A percentile compares a stretch with the other conserved stretches of the same genome.
Conservation (phyloP, 345 rosid genomes). For the Brassica juncea region DNA sequence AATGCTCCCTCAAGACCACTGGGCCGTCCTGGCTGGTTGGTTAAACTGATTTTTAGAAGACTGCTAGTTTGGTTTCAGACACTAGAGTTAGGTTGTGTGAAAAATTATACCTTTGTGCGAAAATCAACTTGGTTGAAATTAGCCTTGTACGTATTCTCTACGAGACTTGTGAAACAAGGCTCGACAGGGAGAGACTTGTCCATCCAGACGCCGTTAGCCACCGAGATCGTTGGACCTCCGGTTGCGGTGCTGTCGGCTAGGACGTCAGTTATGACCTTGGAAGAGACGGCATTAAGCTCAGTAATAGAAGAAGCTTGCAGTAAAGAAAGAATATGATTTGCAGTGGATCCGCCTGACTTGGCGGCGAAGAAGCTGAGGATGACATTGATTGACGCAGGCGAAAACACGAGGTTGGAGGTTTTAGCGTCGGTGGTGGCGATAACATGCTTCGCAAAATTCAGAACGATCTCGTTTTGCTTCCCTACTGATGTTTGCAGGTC, state of each 20-base stretch:
- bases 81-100: not conserved
- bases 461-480: not conserved
- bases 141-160: conserved; percentile 57
- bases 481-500: too few relatives aligned
- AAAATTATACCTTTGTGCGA: conserved; percentile 53
- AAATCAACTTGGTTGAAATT: conserved; percentile 64
- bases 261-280: conserved; percentile 54
- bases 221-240: conserved; percentile 61
- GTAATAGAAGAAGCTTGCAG: conserved; percentile 58
- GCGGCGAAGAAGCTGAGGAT: not conserved
- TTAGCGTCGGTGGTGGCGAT: not conserved
- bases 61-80: not conserved
- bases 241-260: conserved; percentile 60
- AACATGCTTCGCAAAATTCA: not conserved
- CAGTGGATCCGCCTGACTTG: conserved; percentile 44
- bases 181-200: conserved; percentile 53
- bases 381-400: not conserved
- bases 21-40: too few relatives aligned
- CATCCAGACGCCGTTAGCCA: conserved; percentile 67
- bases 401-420: not conserved
- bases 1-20: too few relatives aligned
- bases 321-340: conserved; percentile 61
- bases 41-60: too few relatives aligned
- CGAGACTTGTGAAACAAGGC: conserved; percentile 57
- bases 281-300: conserved; percentile 58